Evolutionary conservation across 2,329 filamentous ascomycete species (phyloP).

Genomic region (Atkinsonella texensis): DNA sequence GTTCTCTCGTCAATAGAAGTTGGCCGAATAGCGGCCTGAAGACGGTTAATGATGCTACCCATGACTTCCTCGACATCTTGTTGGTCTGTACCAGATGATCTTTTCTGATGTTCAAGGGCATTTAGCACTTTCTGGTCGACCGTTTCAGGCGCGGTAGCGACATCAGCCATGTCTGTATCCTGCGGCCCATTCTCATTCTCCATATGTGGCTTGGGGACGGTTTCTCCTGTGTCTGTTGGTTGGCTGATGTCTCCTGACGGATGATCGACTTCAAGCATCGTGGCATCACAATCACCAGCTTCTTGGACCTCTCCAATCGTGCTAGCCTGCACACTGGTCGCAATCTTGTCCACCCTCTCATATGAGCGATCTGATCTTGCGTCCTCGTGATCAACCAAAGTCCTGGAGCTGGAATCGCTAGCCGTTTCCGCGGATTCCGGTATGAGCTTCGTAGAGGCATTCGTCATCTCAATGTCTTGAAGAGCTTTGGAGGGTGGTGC

Average conservation of each 20-base stretch:
- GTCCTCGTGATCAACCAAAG: constrained; percentile 34
- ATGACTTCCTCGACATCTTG: constrained; percentile 96
- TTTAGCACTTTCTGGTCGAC: constrained; percentile 34
- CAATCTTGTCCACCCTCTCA: constrained; percentile 19
- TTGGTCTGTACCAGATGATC: constrained; percentile 51
- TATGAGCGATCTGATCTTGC: constrained; percentile 23
- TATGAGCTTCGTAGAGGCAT: constrained; percentile 18
- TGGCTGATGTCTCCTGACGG: not conserved
- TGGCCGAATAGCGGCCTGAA: constrained; percentile 78
- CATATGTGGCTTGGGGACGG: not conserved
- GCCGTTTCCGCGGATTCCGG: constrained; percentile 24
- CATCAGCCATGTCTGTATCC: constrained; percentile 20
- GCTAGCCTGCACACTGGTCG: constrained; percentile 7
- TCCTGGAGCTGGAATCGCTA: constrained; percentile 39
- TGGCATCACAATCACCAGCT: constrained; percentile 2
- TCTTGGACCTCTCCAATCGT: constrained; percentile 5
- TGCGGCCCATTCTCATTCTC: constrained; percentile 4
- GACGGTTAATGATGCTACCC: constrained; percentile 77
- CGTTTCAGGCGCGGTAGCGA: constrained; percentile 19
- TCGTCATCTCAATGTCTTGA: constrained; percentile 24
- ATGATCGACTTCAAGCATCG: constrained; percentile 1
- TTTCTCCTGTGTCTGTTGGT: not conserved
- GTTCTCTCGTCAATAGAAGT: constrained; percentile 46
- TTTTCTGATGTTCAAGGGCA: constrained; percentile 32
- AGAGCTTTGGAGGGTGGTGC: constrained; percentile 18